Conservation (phyloP, 257 asterid genomes). For the Cordia subcordata region DNA sequence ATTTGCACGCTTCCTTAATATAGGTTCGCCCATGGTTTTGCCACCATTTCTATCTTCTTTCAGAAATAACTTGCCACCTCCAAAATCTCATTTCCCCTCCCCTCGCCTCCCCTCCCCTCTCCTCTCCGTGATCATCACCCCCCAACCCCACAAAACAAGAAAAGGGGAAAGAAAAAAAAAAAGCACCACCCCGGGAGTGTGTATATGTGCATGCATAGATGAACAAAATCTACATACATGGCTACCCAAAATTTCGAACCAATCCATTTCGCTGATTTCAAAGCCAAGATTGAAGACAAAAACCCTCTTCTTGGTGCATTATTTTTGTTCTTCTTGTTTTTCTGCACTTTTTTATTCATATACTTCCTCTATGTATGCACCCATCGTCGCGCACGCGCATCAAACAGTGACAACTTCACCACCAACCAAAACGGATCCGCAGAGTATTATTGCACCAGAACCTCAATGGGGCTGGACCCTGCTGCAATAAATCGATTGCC, state of each 20-base stretch:
- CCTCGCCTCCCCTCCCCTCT: background rate
- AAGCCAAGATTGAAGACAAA: constrained; percentile 15
- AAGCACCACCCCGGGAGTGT: no score
- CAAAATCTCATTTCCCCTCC: background rate
- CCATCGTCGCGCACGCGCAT: constrained; percentile 16
- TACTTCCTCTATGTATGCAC: constrained; percentile 25
- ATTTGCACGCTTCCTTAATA: no score
- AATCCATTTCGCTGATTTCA: constrained; percentile 18
- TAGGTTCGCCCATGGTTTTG: no score
- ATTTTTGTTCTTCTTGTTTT: constrained; percentile 18
- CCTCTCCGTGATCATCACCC: no score
- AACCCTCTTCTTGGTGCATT: constrained; percentile 31
- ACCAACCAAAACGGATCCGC: background rate
- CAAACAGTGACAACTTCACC: background rate
- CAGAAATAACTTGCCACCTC: no score
- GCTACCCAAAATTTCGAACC: constrained; percentile 29
- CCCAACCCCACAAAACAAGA: no score
- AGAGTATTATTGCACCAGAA: no score
- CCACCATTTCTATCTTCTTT: no score
- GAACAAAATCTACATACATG: constrained; percentile 13
- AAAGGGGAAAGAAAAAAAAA: no score
- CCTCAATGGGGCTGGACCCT: constrained; percentile 28
- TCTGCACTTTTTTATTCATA: constrained; percentile 26
- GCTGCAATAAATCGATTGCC: constrained; percentile 31
- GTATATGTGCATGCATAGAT: background rate